Evolutionary conservation across 192 early-diverging fungal genomes (phyloP).

Genomic region (Backusella circina): DNA sequence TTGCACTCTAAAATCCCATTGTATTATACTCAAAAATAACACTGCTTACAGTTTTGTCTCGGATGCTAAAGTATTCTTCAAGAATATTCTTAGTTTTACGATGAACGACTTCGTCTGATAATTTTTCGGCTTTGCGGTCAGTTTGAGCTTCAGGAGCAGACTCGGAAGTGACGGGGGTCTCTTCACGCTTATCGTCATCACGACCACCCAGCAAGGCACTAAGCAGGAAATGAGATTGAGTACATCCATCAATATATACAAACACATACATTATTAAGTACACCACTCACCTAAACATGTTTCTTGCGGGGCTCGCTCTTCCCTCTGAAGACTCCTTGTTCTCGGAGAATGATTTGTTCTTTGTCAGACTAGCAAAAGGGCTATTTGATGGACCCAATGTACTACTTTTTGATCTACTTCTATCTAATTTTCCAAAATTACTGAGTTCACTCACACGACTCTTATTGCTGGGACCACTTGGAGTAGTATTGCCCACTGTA

Average conservation of each 20-base stretch:
- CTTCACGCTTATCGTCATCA: constrained; percentile 17
- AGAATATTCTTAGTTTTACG: constrained; percentile 28
- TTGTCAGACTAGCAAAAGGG: constrained; percentile 24
- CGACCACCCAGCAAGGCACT: constrained; percentile 14
- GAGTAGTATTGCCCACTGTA: constrained; percentile 46
- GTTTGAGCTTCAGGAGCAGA: background rate
- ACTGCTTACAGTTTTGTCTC: constrained; percentile 14
- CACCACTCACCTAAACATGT: constrained; percentile 32
- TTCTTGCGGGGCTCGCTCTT: constrained; percentile 20
- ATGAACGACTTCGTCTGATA: constrained; percentile 17
- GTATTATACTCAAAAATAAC: too few relatives aligned
- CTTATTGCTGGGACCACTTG: constrained; percentile 51
- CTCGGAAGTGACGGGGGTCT: constrained; percentile 15
- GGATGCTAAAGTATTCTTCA: constrained; percentile 31
- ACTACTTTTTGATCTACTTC: constrained; percentile 47
- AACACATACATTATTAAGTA: background rate
- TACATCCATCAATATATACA: background rate
- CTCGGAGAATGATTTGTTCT: constrained; percentile 1
- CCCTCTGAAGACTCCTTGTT: constrained; percentile 21
- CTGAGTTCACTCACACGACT: constrained; percentile 47
- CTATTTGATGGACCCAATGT: constrained; percentile 50
- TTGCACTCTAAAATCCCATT: too few relatives aligned
- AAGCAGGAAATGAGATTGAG: background rate
- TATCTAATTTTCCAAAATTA: constrained; percentile 69
- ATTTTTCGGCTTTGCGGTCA: background rate